phyloP scores from a whole-genome alignment of 352 stramenopile species.

The Plasmopara halstedii region DNA sequence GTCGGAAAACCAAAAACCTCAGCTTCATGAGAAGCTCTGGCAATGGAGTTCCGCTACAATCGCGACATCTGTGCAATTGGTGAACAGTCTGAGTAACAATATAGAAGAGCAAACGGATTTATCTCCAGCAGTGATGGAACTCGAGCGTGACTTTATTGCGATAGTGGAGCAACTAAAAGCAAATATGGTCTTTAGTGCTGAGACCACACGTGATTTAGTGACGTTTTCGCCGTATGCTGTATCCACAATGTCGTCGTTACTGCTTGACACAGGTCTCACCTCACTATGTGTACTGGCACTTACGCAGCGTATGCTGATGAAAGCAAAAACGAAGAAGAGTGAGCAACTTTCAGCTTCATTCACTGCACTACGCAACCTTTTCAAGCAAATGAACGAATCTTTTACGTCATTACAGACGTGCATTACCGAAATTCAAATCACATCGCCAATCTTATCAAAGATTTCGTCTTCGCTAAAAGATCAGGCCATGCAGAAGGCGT shows the following conservation, averaged over 20 bases:
- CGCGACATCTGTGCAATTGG: slow-evolving; percentile 5
- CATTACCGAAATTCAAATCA: slow-evolving; percentile 27
- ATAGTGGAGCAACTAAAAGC: slow-evolving; percentile 20
- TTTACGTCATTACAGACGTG: slow-evolving; percentile 31
- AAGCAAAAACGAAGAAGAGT: slow-evolving; percentile 70
- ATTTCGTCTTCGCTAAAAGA: slow-evolving; percentile 1
- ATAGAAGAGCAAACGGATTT: slow-evolving; percentile 9
- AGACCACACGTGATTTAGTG: slow-evolving; percentile 1
- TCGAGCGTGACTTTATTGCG: slow-evolving; percentile 23
- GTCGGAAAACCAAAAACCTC: slow-evolving; percentile 3
- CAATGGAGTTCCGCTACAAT: slow-evolving; percentile 37
- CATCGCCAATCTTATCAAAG: background rate
- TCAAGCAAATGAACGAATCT: slow-evolving; percentile 59
- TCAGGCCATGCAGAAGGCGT: slow-evolving; percentile 20
- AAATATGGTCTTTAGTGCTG: slow-evolving; percentile 9
- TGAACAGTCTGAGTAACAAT: slow-evolving; percentile 10
- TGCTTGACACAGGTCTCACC: slow-evolving; percentile 56
- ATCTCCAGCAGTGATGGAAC: slow-evolving; percentile 9
- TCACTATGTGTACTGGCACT: slow-evolving; percentile 40
- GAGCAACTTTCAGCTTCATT: slow-evolving; percentile 22
- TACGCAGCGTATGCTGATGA: slow-evolving; percentile 29
- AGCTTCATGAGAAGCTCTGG: slow-evolving; percentile 39
- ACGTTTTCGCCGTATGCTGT: slow-evolving; percentile 45
- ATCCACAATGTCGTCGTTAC: slow-evolving; percentile 38
- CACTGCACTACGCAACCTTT: slow-evolving; percentile 33